phyloP scores from a whole-genome alignment of 176 grass and related monocot genomes.

The Secale cereale region DNA sequence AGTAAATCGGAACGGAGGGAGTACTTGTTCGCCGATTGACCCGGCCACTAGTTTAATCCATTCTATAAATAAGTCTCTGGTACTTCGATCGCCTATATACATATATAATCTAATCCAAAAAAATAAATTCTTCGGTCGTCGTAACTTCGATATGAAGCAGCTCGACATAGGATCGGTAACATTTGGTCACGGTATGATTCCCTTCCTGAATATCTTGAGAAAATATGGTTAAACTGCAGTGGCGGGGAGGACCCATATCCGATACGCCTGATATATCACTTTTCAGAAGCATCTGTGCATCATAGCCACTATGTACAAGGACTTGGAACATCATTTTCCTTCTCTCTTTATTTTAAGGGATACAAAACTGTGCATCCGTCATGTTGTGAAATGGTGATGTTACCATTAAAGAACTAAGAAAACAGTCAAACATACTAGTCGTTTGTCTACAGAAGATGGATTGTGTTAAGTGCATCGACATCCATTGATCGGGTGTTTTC shows the following conservation, averaged over 20 bases:
- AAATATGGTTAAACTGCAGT: too few species aligned
- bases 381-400: not conserved
- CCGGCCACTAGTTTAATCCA: not conserved
- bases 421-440: not conserved
- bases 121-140: not conserved
- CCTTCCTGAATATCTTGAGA: too few species aligned
- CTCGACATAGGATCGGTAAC: not conserved
- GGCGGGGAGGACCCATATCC: too few species aligned
- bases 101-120: not conserved
- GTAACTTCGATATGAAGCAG: not conserved
- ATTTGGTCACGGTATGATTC: too few species aligned
- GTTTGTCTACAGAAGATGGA: not conserved
- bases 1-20: too few species aligned
- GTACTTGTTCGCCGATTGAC: too few species aligned
- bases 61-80: not conserved
- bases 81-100: not conserved
- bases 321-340: not conserved
- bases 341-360: not conserved
- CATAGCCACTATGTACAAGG: not conserved
- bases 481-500: slow-evolving; percentile 2
- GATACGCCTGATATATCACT: not conserved
- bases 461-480: not conserved
- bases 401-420: not conserved
- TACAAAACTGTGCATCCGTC: not conserved
- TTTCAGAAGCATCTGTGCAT: not conserved